phyloP scores from a whole-genome alignment of 1,284 basidiomycete species.

The Peniophora sp. region DNA sequence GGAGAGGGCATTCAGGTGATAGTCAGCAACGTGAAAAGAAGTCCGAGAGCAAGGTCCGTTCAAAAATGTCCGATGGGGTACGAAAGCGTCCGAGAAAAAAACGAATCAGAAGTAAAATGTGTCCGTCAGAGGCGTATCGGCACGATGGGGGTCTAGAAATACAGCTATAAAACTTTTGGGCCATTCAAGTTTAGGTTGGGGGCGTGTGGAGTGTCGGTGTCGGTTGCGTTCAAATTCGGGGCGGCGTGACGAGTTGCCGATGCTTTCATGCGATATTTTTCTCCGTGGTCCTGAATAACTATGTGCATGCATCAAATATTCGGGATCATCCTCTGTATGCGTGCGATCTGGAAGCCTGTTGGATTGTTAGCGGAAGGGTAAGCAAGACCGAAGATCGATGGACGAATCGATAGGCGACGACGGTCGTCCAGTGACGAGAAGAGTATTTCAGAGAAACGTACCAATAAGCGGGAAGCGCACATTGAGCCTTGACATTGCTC shows the following conservation, averaged over 20 bases:
- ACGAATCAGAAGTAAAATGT: not conserved
- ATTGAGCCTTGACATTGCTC: conserved; percentile 54
- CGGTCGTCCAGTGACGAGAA: not conserved
- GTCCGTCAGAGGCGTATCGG: not conserved
- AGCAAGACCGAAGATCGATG: no score
- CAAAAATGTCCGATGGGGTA: not conserved
- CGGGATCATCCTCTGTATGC: not conserved
- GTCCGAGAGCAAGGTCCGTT: not conserved
- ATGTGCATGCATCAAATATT: not conserved
- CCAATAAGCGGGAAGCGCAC: conserved; percentile 53
- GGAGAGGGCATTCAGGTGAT: not conserved
- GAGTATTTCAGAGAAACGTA: conserved; percentile 20
- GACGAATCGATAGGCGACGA: not conserved
- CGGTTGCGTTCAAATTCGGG: not conserved
- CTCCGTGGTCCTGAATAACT: no score
- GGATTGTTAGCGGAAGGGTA: not conserved
- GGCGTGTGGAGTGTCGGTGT: not conserved
- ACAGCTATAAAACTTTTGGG: not conserved
- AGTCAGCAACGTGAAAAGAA: not conserved
- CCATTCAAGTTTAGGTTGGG: not conserved
- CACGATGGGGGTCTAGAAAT: not conserved
- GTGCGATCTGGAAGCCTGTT: conserved; percentile 1
- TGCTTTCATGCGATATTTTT: no score
- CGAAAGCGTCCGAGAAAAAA: not conserved
- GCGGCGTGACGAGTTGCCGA: not conserved